Percentiles rank a stretch among this genome's conserved stretches.
phyloP scores from a whole-genome alignment of 495 filamentous ascomycete genomes.

The Zalerion maritima region DNA sequence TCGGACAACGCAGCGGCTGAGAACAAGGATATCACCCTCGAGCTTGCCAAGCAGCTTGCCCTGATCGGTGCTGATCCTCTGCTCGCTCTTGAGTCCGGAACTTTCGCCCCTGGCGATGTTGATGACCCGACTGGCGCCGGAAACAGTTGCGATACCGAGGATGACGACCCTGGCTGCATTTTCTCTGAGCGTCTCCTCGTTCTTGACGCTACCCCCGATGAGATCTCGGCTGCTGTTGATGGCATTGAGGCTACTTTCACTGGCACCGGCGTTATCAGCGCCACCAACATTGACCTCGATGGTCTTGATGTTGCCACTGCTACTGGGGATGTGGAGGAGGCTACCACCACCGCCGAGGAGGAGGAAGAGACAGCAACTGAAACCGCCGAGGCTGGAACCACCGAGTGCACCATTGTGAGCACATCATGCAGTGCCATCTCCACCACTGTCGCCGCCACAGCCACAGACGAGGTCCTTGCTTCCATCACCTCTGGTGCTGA shows the following conservation, averaged over 20 bases:
- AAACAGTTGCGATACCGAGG: slow-evolving; percentile 37
- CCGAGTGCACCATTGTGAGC: too few relatives aligned
- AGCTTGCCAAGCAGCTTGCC: slow-evolving; percentile 38
- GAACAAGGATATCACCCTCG: slow-evolving; percentile 41
- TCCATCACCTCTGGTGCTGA: slow-evolving; percentile 5
- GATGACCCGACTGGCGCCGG: slow-evolving; percentile 41
- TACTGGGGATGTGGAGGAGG: slow-evolving; percentile 1
- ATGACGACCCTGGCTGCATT: slow-evolving; percentile 47
- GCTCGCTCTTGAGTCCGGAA: slow-evolving; percentile 38
- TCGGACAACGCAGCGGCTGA: slow-evolving; percentile 30
- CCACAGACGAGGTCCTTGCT: too few relatives aligned
- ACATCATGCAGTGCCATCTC: slow-evolving; percentile 1
- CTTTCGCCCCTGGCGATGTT: slow-evolving; percentile 44
- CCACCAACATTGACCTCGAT: slow-evolving; percentile 8
- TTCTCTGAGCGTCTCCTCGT: slow-evolving; percentile 44
- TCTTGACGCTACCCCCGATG: slow-evolving; percentile 37
- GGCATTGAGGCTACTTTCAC: slow-evolving; percentile 10
- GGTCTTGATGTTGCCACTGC: slow-evolving; percentile 3
- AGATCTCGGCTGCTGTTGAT: slow-evolving; percentile 39
- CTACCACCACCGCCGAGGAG: neutral
- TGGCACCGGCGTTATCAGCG: slow-evolving; percentile 18
- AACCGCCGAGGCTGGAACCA: neutral
- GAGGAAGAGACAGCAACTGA: neutral
- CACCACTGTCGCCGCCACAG: slow-evolving; percentile 1
- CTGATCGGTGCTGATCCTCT: slow-evolving; percentile 43